A percentile compares a stretch with the other conserved stretches of the same genome.
phyloP scores from a whole-genome alignment of 139 green algal genomes.

The Closterium sp. region DNA sequence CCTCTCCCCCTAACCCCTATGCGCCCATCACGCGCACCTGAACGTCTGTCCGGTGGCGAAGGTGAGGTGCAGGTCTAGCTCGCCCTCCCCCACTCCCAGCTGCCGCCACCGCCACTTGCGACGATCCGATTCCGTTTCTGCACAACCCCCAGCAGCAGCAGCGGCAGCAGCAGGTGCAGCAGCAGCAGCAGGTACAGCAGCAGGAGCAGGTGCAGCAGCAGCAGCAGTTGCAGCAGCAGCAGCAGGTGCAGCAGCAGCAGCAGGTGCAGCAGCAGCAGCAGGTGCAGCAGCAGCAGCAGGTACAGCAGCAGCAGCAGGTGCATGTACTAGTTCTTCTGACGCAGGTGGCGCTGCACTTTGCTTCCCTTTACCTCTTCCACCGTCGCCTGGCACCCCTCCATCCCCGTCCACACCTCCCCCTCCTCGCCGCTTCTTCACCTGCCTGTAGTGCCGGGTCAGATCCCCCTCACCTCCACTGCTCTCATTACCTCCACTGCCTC shows the following conservation, averaged over 20 bases:
- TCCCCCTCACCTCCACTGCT: background rate
- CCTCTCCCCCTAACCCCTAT: background rate
- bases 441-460: background rate
- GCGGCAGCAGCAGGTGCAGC: background rate
- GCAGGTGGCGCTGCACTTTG: background rate
- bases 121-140: background rate
- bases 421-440: background rate
- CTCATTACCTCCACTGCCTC: background rate
- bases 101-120: background rate
- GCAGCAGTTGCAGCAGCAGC: background rate
- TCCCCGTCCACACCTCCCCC: background rate
- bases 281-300: background rate
- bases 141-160: background rate
- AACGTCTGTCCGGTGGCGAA: constrained; percentile 24
- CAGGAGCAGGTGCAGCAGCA: background rate
- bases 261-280: background rate
- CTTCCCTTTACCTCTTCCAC: background rate
- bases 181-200: background rate
- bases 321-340: background rate
- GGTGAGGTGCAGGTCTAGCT: constrained; percentile 7
- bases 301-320: background rate
- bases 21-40: background rate
- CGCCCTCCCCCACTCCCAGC: background rate
- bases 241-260: background rate
- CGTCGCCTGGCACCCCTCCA: background rate